Percentiles rank a stretch among this genome's conserved stretches.
These are phyloP conservation scores for Thielaviopsis punctulata DNA, from an alignment of 2,329 filamentous ascomycete genomes.

Conservation along the genomic window DNA sequence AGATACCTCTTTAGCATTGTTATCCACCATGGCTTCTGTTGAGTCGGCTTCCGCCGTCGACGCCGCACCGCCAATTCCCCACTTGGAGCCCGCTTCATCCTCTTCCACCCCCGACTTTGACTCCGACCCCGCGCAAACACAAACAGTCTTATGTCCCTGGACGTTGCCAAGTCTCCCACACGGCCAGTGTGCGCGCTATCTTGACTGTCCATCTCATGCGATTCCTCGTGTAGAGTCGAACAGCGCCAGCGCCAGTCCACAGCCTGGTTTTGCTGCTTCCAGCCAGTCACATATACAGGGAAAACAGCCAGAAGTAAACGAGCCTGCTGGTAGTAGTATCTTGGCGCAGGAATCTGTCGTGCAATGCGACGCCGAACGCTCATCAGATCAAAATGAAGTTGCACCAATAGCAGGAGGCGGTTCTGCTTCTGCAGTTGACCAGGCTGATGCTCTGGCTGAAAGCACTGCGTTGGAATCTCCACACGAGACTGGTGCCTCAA, in stretches of 20 bases:
- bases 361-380: background rate
- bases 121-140: background rate
- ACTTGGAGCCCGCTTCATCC: background rate
- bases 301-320: background rate
- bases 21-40: background rate
- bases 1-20: no score
- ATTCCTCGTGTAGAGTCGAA: slow-evolving; percentile 20
- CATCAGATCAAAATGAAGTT: background rate
- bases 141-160: slow-evolving; percentile 20
- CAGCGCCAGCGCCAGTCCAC: background rate
- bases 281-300: background rate
- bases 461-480: background rate
- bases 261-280: background rate
- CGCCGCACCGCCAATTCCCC: background rate
- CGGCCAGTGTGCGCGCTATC: slow-evolving; percentile 29
- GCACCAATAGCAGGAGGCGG: background rate
- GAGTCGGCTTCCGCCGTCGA: background rate
- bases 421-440: background rate
- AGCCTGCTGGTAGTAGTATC: background rate
- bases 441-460: background rate
- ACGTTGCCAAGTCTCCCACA: slow-evolving; percentile 23
- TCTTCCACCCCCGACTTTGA: background rate
- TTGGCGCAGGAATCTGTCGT: background rate
- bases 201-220: slow-evolving; percentile 32
- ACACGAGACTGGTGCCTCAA: background rate